Base-by-base conservation (phyloP, 495 filamentous ascomycete genomes). In the Podospora bellae-mahoneyi region DNA sequence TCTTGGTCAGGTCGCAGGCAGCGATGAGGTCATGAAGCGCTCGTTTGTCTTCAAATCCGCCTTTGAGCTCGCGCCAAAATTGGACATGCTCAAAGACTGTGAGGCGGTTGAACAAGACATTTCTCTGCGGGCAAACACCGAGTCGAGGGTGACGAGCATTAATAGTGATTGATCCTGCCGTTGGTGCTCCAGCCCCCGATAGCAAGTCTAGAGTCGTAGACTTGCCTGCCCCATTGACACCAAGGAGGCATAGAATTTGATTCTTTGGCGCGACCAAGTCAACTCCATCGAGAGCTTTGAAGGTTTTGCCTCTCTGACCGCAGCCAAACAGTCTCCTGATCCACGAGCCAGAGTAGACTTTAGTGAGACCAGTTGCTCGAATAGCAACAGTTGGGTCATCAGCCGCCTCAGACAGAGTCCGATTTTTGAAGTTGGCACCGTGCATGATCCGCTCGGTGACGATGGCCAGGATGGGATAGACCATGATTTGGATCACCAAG, bases 191-290 rank as follows among this genome's bases (percentile, higher is more conserved):
- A 23, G 92, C 81, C 0, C 92, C 92, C 28, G 91, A 90, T 61
- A 96, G 89, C 13, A 89, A 86, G 69, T 96, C 91, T 4, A 96
- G 82, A 0, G 92, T 94, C 0, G 92, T 96, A 60, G 86, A 89
- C 74, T 96, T 95, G 60, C 92, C 92, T 59, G 86, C 89, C 54
- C 92, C 92, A 74, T 96, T 96, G 1, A 91, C 90, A 18, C 92
- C 91, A 3, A 96, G 83, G 1, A 96, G 80, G 5, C 92, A 89
- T 70, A 90, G 81, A 32, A 96, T 92, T 69, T 93, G 87, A 2
- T 91, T 90, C 67, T 86, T 85, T 16, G 85, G 79, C 16, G 90
- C 86, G 30, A 80, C 79, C 20, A 96, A 77, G 15, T 84, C 83
- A 19, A 96, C 76, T 28, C 84, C 71, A 62, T 90, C 78, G 15